These are phyloP conservation scores for Pilobolus umbonatus DNA, from an alignment of 192 early-diverging fungal genomes.

Conservation along the genomic window DNA sequence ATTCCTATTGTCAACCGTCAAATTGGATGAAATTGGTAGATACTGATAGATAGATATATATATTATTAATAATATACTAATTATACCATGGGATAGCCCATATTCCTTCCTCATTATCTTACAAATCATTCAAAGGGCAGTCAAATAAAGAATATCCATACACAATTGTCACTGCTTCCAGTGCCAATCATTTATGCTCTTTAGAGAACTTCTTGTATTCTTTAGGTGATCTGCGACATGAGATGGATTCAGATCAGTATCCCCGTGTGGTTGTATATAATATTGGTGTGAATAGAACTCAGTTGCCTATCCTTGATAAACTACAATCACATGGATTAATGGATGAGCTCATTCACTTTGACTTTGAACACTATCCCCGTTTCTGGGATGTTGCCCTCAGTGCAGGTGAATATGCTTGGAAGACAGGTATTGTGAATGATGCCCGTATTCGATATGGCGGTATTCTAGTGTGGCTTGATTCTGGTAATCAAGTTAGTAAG, in stretches of 20 bases:
- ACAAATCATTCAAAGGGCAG: not conserved
- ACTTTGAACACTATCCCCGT: slow-evolving; percentile 39
- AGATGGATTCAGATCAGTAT: slow-evolving; percentile 30
- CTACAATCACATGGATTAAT: slow-evolving; percentile 37
- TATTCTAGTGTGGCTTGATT: slow-evolving; percentile 45
- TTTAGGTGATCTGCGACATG: slow-evolving; percentile 30
- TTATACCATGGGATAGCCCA: not conserved
- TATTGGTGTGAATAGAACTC: slow-evolving; percentile 42
- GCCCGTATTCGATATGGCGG: slow-evolving; percentile 38
- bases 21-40: no score
- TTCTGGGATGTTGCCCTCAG: slow-evolving; percentile 43
- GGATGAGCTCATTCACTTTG: slow-evolving; percentile 39
- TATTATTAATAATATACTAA: not conserved
- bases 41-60: not conserved
- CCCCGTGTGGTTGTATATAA: slow-evolving; percentile 47
- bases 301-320: slow-evolving; percentile 31
- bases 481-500: slow-evolving; percentile 42
- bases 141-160: slow-evolving; percentile 19
- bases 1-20: not conserved
- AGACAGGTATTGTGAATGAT: slow-evolving; percentile 49
- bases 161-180: slow-evolving; percentile 50
- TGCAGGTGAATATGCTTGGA: slow-evolving; percentile 54
- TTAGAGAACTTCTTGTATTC: slow-evolving; percentile 45
- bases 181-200: slow-evolving; percentile 49
- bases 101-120: not conserved